Percentiles rank a stretch among this genome's conserved stretches.
These are phyloP conservation scores for Trichoderma sp. DNA, from an alignment of 2,329 filamentous ascomycete genomes.

Conservation along the genomic window DNA sequence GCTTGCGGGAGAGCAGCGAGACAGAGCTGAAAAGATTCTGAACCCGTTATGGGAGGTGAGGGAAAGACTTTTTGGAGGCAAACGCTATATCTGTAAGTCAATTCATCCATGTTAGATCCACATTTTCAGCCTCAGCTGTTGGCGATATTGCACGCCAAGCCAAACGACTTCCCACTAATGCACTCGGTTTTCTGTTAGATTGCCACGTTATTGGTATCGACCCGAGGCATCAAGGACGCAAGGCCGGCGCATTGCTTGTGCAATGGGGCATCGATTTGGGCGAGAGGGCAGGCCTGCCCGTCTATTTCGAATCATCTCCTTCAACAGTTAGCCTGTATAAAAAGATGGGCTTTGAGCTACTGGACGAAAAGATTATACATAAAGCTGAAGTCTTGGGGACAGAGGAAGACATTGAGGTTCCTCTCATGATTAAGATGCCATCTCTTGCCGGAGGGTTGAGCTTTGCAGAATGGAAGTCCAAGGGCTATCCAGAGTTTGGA, in stretches of 20 bases:
- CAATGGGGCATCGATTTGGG: conserved; percentile 37
- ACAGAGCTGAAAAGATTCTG: conserved; percentile 42
- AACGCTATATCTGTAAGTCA: conserved; percentile 41
- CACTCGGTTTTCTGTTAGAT: conserved; percentile 24
- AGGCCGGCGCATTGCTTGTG: conserved; percentile 41
- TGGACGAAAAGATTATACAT: conserved; percentile 36
- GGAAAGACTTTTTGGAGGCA: conserved; percentile 40
- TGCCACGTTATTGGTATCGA: conserved; percentile 44
- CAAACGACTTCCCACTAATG: background rate
- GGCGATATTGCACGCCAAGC: background rate
- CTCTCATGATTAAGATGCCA: conserved; percentile 43
- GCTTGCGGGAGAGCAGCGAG: conserved; percentile 43
- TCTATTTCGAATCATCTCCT: conserved; percentile 47
- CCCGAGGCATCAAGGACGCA: conserved; percentile 42
- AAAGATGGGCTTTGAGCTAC: conserved; percentile 43
- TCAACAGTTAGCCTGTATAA: conserved; percentile 42
- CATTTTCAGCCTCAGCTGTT: conserved; percentile 10
- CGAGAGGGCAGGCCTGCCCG: conserved; percentile 22
- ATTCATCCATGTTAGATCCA: background rate
- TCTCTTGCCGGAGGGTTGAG: conserved; percentile 31
- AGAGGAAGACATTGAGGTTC: conserved; percentile 37
- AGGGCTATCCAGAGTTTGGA: conserved; percentile 23
- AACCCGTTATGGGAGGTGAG: conserved; percentile 41
- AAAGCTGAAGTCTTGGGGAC: conserved; percentile 33
- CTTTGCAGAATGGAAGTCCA: conserved; percentile 35